A percentile compares a stretch with the other conserved stretches of the same genome.
phyloP scores from a whole-genome alignment of 108 stramenopile genomes.

The Cyclostephanos invisitatus region DNA sequence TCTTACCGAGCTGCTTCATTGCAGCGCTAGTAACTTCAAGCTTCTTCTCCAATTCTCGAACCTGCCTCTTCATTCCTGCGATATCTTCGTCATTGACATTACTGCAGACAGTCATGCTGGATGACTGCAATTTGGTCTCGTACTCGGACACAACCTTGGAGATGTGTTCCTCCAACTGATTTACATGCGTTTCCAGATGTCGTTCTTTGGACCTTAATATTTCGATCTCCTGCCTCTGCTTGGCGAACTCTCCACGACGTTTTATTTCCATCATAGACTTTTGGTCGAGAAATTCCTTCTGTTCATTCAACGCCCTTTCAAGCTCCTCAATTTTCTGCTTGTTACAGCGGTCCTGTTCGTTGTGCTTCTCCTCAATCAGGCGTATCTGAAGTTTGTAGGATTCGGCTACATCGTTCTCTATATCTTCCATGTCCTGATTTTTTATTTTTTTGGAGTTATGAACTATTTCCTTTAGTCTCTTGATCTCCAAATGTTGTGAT shows the following conservation, averaged over 20 bases:
- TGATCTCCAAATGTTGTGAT: slow-evolving; percentile 33
- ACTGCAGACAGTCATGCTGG: slow-evolving; percentile 29
- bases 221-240: slow-evolving; percentile 45
- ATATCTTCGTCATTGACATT: slow-evolving; percentile 10
- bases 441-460: slow-evolving; percentile 17
- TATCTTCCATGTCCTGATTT: slow-evolving; percentile 17
- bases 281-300: slow-evolving; percentile 33
- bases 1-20: slow-evolving; percentile 46
- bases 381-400: slow-evolving; percentile 43
- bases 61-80: slow-evolving; percentile 16
- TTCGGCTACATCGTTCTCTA: slow-evolving; percentile 42
- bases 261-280: slow-evolving; percentile 42
- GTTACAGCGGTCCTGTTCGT: slow-evolving; percentile 23
- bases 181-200: slow-evolving; percentile 45
- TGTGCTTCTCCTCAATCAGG: slow-evolving; percentile 33
- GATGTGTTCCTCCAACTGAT: slow-evolving; percentile 44
- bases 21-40: slow-evolving; percentile 45
- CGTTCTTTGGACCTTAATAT: slow-evolving; percentile 44
- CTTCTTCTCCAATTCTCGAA: slow-evolving; percentile 46
- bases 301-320: slow-evolving; percentile 25
- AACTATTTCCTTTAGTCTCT: slow-evolving; percentile 20
- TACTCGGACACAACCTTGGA: slow-evolving; percentile 44
- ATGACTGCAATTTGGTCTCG: slow-evolving; percentile 28
- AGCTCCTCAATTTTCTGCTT: slow-evolving; percentile 38
- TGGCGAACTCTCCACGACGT: slow-evolving; percentile 46